A percentile compares a stretch with the other conserved stretches of the same genome.
Evolutionary conservation across 1,284 basidiomycete genomes (phyloP).

Genomic region (Quambalaria eucalypti): DNA sequence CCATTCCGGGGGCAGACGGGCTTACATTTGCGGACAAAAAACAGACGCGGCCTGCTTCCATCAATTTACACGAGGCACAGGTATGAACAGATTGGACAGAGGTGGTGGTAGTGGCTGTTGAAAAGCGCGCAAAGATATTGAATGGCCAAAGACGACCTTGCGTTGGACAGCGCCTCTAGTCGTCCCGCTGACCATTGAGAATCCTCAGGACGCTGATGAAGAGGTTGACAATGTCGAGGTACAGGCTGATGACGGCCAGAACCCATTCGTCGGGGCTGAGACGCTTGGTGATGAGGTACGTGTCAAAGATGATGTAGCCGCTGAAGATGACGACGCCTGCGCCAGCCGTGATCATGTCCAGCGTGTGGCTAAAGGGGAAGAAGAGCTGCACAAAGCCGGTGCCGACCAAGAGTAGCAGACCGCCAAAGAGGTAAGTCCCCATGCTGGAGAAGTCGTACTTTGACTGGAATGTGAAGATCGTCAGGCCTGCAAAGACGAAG

Average conservation of each 20-base stretch:
- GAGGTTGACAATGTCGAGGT: constrained; percentile 55
- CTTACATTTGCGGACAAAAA: too few relatives aligned
- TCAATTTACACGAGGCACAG: too few relatives aligned
- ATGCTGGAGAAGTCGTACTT: constrained; percentile 66
- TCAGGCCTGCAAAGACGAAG: constrained; percentile 72
- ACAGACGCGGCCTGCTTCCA: too few relatives aligned
- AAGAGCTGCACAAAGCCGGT: constrained; percentile 61
- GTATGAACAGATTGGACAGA: too few relatives aligned
- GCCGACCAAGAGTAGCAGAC: constrained; percentile 44
- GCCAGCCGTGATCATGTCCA: constrained; percentile 68
- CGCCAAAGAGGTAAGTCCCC: constrained; percentile 72
- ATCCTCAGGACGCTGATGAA: constrained; percentile 63
- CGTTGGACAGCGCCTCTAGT: too few relatives aligned
- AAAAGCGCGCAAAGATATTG: too few relatives aligned
- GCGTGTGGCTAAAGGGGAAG: constrained; percentile 65
- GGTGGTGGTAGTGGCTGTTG: too few relatives aligned
- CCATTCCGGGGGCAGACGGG: too few relatives aligned
- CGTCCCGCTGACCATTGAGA: constrained; percentile 5
- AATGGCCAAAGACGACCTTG: too few relatives aligned
- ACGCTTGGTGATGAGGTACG: constrained; percentile 65
- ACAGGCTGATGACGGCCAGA: constrained; percentile 72
- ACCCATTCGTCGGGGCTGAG: constrained; percentile 80
- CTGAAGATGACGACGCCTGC: constrained; percentile 71
- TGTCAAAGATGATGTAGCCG: constrained; percentile 60
- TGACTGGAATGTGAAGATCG: constrained; percentile 69